Evolutionary conservation across 805 yeast genomes (phyloP), one percentile per base, ranked within the genome.

Genomic region (Candida glaebosa): DNA sequence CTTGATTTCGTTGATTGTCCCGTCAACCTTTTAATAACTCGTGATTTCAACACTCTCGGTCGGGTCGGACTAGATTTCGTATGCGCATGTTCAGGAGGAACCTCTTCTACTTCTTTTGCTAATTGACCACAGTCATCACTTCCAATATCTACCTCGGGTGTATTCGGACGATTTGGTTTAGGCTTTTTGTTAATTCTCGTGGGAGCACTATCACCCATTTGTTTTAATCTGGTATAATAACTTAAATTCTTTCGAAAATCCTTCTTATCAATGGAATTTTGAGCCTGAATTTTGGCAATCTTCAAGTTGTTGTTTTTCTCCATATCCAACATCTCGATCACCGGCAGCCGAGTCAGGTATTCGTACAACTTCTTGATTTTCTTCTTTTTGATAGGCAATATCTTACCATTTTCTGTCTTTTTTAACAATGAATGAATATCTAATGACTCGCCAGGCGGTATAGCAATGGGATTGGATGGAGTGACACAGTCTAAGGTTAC

Each of bases 401-500:
- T 16, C 12, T 34, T 34, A 4, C 55, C 60, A 17, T 49, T 36
- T 2, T 45, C 44, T n/a, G 54, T 47, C n/a, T 61, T 71, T 4
- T 63, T 63, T 38, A 86, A 56, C 19, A 90, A 58, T 33, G 67
- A 51, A 22, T 48, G 52, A 18, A 93, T 88, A 47, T 80, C 80
- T 12, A 86, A 54, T 0, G 87, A 78, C 56, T 84, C 89, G 8
- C 99, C 99, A 4, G 82, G 84, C 1, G 84, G 76, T 14, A 90
- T 81, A 0, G 91, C 65, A 5, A 57, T 51, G 0, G 82, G 80
- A 51, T 89, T 83, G 0, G 96, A 87, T 0, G 97, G 96, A 0
- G 99, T 95, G 2, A 88, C 72, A 62, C 98, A 91, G 47, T 84
- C 88, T 71, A 89, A 68, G 48, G 81, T 81, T n/a, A 91, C 98